Evolutionary conservation across 352 stramenopile species (phyloP).

Genomic region (Phytophthora hibernalis): DNA sequence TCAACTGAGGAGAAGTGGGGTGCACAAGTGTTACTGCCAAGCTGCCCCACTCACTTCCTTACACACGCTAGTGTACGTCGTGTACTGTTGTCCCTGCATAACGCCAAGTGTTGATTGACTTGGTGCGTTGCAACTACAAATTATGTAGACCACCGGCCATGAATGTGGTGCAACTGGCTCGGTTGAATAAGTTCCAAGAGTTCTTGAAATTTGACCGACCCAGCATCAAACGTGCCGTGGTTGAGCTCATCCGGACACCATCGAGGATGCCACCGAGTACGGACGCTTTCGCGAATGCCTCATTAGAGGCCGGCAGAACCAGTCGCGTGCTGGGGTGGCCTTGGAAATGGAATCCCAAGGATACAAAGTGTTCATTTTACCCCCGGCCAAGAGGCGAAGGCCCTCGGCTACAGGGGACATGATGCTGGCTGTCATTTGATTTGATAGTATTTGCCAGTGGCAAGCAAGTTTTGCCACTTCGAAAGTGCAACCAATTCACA

Average conservation of each 20-base stretch:
- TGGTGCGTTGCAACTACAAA: neutral
- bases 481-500: neutral
- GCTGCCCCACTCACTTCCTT: slow-evolving; percentile 34
- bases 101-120: neutral
- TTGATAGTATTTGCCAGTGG: neutral
- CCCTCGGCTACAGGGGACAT: slow-evolving; percentile 68
- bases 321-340: slow-evolving; percentile 53
- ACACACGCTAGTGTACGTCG: slow-evolving; percentile 12
- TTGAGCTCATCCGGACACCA: slow-evolving; percentile 63
- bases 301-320: slow-evolving; percentile 45
- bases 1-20: slow-evolving; percentile 59
- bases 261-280: slow-evolving; percentile 53
- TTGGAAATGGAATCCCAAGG: slow-evolving; percentile 64
- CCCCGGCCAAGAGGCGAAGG: slow-evolving; percentile 58
- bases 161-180: slow-evolving; percentile 67
- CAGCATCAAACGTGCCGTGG: slow-evolving; percentile 55
- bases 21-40: slow-evolving; percentile 57
- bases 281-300: slow-evolving; percentile 68
- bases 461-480: too few species aligned
- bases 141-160: slow-evolving; percentile 51
- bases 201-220: slow-evolving; percentile 69
- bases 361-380: slow-evolving; percentile 80
- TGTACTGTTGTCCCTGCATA: neutral
- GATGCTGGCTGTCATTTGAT: slow-evolving; percentile 67
- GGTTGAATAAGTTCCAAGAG: slow-evolving; percentile 54